Evolutionary conservation across 1,284 basidiomycete genomes (phyloP).

Genomic region (Psilocybe mexicana): DNA sequence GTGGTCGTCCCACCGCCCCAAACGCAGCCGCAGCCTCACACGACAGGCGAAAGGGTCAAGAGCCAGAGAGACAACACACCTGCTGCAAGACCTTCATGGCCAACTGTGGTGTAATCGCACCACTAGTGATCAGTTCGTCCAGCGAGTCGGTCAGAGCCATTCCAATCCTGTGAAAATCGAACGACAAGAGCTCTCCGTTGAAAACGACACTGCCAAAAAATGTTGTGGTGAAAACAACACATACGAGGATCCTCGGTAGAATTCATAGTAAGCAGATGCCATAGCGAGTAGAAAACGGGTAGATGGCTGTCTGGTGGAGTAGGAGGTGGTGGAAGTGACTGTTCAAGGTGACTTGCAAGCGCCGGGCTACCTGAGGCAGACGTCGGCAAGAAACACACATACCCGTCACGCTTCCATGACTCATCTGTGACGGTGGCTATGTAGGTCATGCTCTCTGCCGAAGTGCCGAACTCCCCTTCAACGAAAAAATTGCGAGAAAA

Average conservation of each 20-base stretch:
- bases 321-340: conserved; percentile 1
- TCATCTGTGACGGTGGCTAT: background rate
- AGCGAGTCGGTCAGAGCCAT: conserved; percentile 98
- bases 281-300: conserved; percentile 34
- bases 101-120: conserved; percentile 95
- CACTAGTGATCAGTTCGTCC: conserved; percentile 97
- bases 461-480: background rate
- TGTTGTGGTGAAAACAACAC: conserved; percentile 32
- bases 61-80: conserved; percentile 48
- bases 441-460: background rate
- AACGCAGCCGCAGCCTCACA: background rate
- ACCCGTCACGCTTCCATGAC: background rate
- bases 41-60: background rate
- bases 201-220: background rate
- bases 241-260: conserved; percentile 86
- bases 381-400: background rate
- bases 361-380: background rate
- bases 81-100: conserved; percentile 97
- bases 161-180: conserved; percentile 70
- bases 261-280: conserved; percentile 88
- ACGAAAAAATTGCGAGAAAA: no score
- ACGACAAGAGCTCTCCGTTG: background rate
- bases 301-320: background rate
- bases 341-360: conserved; percentile 2
- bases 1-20: no score